Evolutionary conservation across 768 basidiomycete genomes (phyloP), one percentile per base, ranked within the genome.

Genomic region (Suillus weaverae): DNA sequence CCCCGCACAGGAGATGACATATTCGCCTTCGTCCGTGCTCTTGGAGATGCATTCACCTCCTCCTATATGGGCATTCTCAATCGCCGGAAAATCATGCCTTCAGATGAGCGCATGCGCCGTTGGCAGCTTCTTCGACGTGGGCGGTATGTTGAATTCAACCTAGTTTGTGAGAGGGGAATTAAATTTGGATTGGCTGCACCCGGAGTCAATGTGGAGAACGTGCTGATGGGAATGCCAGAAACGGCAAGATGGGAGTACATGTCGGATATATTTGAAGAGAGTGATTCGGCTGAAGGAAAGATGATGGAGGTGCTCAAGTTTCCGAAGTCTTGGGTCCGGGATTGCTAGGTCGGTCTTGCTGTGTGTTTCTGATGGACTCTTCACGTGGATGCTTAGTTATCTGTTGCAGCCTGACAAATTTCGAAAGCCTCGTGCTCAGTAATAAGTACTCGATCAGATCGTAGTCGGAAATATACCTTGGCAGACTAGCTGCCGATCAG

Each of bases 161-260:
- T 90, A 63, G 83, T 88, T n/a, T 80, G 85, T 70, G 88, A 89
- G 71, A 79, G 89, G 46, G 89, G 88, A 5, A 89, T 89, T 20
- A 88, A 86, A 72, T 89, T 88, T 66, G 87, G 86, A 11, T 77
- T 90, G 57, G 77, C 77, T 64, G 85, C 86, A 18, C 89, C 87
- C 5, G 85, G 86, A 10, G 80, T 87, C 39, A 76, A 84, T 36
- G 81, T 85, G 13, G 89, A 91, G 76, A 88, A 85, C 69, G 85
- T 90, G 61, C 75, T 89, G 60, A 85, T 89, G 80, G 84, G 83
- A 68, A 75, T 91, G 67, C 89, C 89, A 1, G 83, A 88, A 70
- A 84, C 82, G 16, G 86, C 87, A 38, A 75, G 88, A 62, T 90
- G 88, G 88, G 89, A 90, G 73, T 91, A 91, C 71, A 80, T 81